These are phyloP conservation scores for Kodamaea plutei DNA, from an alignment of 1,139 yeast species.

Conservation along the genomic window DNA sequence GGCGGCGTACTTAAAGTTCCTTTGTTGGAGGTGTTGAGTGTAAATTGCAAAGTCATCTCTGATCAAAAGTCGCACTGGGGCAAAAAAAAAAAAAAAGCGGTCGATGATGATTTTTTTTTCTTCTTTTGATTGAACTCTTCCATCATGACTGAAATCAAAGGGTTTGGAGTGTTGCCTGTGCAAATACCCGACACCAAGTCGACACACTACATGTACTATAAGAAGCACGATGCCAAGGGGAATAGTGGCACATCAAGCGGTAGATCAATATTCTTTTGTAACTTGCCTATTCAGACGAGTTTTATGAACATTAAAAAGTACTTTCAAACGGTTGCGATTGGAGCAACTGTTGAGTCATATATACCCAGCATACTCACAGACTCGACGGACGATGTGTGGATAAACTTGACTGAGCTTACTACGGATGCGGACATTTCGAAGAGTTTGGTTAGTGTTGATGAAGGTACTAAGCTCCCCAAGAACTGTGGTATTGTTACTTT, in stretches of 20 bases:
- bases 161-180: slow-evolving; percentile 51
- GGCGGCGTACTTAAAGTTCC: no score
- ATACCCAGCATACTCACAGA: slow-evolving; percentile 36
- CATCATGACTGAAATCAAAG: slow-evolving; percentile 42
- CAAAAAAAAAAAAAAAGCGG: no score
- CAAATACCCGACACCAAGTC: slow-evolving; percentile 29
- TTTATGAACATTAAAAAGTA: slow-evolving; percentile 50
- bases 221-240: slow-evolving; percentile 56
- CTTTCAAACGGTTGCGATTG: slow-evolving; percentile 57
- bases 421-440: slow-evolving; percentile 47
- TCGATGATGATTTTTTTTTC: no score
- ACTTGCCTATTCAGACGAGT: slow-evolving; percentile 65
- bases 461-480: slow-evolving; percentile 51
- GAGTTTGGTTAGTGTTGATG: slow-evolving; percentile 11
- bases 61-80: no score
- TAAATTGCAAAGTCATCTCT: no score
- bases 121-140: no score
- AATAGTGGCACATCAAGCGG: slow-evolving; percentile 20
- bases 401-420: slow-evolving; percentile 58
- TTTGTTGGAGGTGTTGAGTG: no score
- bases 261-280: slow-evolving; percentile 66
- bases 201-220: slow-evolving; percentile 52
- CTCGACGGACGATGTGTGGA: slow-evolving; percentile 47
- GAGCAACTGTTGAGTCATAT: slow-evolving; percentile 54
- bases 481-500: slow-evolving; percentile 72